phyloP scores from a whole-genome alignment of 805 yeast species.

The Yueomyces sp. region DNA sequence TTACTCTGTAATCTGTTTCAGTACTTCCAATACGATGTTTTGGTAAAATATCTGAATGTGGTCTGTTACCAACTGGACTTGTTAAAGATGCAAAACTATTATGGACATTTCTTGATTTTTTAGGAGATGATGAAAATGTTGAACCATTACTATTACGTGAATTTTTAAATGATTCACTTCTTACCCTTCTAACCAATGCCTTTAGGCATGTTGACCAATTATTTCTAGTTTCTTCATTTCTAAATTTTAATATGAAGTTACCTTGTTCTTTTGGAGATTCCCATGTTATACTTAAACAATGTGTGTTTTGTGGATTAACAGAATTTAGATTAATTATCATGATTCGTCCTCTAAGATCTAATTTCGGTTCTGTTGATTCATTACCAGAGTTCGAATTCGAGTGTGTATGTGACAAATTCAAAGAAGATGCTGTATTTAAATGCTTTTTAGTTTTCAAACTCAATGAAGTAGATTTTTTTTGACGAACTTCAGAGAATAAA shows the following conservation, averaged over 20 bases:
- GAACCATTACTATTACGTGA: conserved; percentile 16
- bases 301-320: conserved; percentile 34
- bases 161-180: conserved; percentile 22
- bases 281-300: conserved; percentile 59
- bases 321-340: conserved; percentile 54
- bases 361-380: conserved; percentile 20
- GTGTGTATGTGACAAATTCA: conserved; percentile 5
- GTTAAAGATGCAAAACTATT: conserved; percentile 10
- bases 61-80: conserved; percentile 12
- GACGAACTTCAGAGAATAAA: conserved; percentile 46
- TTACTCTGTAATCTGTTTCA: conserved; percentile 25
- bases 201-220: conserved; percentile 71
- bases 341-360: conserved; percentile 70
- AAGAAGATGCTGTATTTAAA: conserved; percentile 13
- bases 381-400: not conserved
- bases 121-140: conserved; percentile 10
- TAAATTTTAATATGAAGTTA: conserved; percentile 66
- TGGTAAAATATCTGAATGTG: conserved; percentile 19
- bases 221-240: conserved; percentile 67
- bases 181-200: conserved; percentile 17
- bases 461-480: conserved; percentile 36
- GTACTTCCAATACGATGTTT: conserved; percentile 4
- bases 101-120: conserved; percentile 3
- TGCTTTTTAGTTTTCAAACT: conserved; percentile 26
- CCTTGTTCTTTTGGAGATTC: conserved; percentile 82